Percentiles rank a stretch among this genome's conserved stretches.
These are phyloP conservation scores for Mycena venus DNA, from an alignment of 768 basidiomycete species.

Conservation along the genomic window DNA sequence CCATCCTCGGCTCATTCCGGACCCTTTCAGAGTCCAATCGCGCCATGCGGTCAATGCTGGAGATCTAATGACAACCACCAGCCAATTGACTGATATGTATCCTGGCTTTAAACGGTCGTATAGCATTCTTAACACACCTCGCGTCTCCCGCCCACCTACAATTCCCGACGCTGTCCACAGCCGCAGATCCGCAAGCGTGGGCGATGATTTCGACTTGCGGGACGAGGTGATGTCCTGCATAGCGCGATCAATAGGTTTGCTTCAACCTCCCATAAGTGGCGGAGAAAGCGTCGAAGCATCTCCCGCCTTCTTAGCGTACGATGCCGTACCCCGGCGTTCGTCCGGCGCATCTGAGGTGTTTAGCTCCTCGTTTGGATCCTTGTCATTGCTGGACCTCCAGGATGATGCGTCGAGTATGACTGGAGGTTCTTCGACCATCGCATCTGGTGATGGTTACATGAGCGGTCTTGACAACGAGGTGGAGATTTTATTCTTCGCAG, in stretches of 20 bases:
- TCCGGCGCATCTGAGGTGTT: conserved; percentile 57
- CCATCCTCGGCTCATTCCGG: conserved; percentile 32
- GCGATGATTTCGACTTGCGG: conserved; percentile 92
- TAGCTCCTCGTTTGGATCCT: conserved; percentile 78
- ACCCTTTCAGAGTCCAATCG: conserved; percentile 44
- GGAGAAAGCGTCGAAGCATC: conserved; percentile 76
- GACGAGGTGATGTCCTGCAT: conserved; percentile 98
- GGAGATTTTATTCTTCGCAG: conserved; percentile 93
- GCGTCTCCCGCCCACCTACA: conserved; percentile 48
- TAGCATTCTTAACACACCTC: conserved; percentile 66
- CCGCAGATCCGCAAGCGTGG: conserved; percentile 43
- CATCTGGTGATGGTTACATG: conserved; percentile 68
- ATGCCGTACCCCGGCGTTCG: conserved; percentile 52
- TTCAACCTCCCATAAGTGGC: conserved; percentile 86
- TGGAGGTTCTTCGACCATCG: conserved; percentile 65
- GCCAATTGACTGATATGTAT: conserved; percentile 59
- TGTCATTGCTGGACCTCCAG: conserved; percentile 78
- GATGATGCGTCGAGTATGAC: conserved; percentile 81
- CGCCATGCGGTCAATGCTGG: conserved; percentile 81
- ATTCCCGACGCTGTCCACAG: conserved; percentile 44
- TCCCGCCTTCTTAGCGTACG: conserved; percentile 66
- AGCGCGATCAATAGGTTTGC: conserved; percentile 94
- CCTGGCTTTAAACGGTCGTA: conserved; percentile 61
- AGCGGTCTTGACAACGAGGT: conserved; percentile 95
- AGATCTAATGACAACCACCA: conserved; percentile 76